These are phyloP conservation scores for Sugiyamaella marilandica DNA, from an alignment of 805 yeast species.

Conservation along the genomic window DNA sequence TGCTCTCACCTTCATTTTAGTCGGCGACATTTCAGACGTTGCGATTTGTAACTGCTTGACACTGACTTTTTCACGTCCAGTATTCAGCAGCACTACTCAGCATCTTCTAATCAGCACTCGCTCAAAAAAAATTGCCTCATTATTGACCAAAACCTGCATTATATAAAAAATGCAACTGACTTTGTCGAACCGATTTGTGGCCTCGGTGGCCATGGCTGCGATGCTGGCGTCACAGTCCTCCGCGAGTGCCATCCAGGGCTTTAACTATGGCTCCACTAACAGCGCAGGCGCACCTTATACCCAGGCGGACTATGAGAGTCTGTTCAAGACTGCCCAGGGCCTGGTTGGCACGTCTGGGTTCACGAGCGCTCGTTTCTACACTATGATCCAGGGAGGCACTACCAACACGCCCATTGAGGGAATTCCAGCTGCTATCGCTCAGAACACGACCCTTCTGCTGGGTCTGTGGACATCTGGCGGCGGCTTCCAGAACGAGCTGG, in stretches of 20 bases:
- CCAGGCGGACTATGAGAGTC: constrained; percentile 18
- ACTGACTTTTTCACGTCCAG: no score
- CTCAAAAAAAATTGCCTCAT: no score
- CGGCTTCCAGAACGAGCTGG: constrained; percentile 17
- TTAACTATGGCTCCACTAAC: constrained; percentile 24
- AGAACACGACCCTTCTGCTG: constrained; percentile 18
- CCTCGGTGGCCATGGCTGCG: background rate
- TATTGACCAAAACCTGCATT: no score
- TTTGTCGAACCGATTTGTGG: background rate
- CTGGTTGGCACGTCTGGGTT: constrained; percentile 19
- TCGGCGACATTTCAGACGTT: background rate
- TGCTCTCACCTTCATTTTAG: background rate
- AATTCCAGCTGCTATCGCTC: constrained; percentile 22
- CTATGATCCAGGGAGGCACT: constrained; percentile 23
- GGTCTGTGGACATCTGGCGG: constrained; percentile 24
- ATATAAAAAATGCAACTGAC: background rate
- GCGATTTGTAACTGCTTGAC: no score
- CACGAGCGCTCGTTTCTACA: constrained; percentile 21
- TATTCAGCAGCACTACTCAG: no score
- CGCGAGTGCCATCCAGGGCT: constrained; percentile 18
- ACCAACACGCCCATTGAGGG: constrained; percentile 19
- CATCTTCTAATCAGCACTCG: no score
- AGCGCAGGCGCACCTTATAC: constrained; percentile 14
- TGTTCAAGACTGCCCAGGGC: constrained; percentile 17
- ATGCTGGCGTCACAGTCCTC: constrained; percentile 5